phyloP scores from a whole-genome alignment of 768 basidiomycete species.

The Cystobasidium onofrii region DNA sequence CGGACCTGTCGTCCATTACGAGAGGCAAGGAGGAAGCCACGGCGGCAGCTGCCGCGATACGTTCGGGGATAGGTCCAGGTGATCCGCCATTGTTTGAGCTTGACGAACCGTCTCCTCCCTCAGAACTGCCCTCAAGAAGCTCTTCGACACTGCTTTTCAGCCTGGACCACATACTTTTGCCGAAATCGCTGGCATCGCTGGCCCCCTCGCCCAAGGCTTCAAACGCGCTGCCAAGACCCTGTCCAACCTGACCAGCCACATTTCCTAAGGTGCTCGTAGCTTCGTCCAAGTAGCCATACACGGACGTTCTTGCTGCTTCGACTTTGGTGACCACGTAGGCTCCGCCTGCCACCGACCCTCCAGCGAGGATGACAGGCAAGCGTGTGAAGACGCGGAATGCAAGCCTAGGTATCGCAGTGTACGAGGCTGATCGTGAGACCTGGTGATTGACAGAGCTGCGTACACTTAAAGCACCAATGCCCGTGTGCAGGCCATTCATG shows the following conservation, averaged over 20 bases:
- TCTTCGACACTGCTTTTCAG: not conserved
- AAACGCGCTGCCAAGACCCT: not conserved
- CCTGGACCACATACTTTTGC: not conserved
- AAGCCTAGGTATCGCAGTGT: slow-evolving; percentile 16
- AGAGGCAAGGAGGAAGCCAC: not conserved
- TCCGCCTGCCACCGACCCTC: slow-evolving; percentile 13
- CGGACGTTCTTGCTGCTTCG: slow-evolving; percentile 11
- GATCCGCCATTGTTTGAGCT: not conserved
- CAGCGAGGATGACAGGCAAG: slow-evolving; percentile 13
- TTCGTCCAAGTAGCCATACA: slow-evolving; percentile 5
- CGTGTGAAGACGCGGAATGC: slow-evolving; percentile 11
- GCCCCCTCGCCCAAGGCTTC: not conserved
- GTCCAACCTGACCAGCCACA: not conserved
- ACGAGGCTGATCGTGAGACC: not conserved
- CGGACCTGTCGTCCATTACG: not conserved
- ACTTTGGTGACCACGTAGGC: slow-evolving; percentile 25
- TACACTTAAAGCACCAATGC: not conserved
- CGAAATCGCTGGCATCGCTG: slow-evolving; percentile 16
- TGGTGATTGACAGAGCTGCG: not conserved
- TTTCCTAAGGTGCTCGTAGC: slow-evolving; percentile 1
- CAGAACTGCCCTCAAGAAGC: not conserved
- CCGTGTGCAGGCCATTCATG: slow-evolving; percentile 6
- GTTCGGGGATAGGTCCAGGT: not conserved
- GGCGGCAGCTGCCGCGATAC: slow-evolving; percentile 14
- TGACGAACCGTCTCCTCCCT: not conserved